phyloP scores from a whole-genome alignment of 257 asterid genomes.

The Buddleja alternifolia region DNA sequence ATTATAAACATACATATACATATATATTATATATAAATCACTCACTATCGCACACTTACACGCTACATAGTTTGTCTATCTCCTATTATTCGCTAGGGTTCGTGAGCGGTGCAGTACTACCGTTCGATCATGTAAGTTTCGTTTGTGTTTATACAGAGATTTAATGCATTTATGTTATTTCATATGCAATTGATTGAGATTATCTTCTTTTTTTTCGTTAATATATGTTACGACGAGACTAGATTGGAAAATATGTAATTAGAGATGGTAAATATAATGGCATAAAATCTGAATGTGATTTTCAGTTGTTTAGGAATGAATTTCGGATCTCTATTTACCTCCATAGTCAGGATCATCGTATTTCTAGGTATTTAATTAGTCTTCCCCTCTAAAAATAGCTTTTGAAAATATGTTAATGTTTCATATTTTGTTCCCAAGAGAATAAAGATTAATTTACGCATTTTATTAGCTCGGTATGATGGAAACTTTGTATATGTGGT shows the following conservation, averaged over 20 bases:
- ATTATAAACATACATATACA: neutral
- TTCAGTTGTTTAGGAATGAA: slow-evolving; percentile 35
- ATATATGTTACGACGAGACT: slow-evolving; percentile 9
- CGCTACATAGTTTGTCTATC: slow-evolving; percentile 24
- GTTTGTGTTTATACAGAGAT: neutral
- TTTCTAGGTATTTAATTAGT: slow-evolving; percentile 33
- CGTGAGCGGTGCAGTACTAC: slow-evolving; percentile 26
- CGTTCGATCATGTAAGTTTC: slow-evolving; percentile 31
- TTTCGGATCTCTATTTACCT: slow-evolving; percentile 52
- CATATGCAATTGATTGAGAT: slow-evolving; percentile 6
- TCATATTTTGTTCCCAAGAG: neutral
- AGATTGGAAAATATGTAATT: slow-evolving; percentile 27
- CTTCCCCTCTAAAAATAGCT: neutral
- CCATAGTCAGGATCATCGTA: slow-evolving; percentile 23
- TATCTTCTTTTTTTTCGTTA: neutral
- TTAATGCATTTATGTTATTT: neutral
- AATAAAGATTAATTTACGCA: slow-evolving; percentile 15
- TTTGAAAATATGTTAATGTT: neutral
- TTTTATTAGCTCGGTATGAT: neutral
- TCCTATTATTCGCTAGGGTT: slow-evolving; percentile 31
- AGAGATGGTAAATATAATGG: slow-evolving; percentile 22
- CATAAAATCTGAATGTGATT: slow-evolving; percentile 7
- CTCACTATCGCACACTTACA: slow-evolving; percentile 22
- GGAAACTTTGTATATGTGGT: slow-evolving; percentile 6
- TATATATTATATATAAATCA: slow-evolving; percentile 10